These are phyloP conservation scores for Trichocladium uniseriatum DNA, from an alignment of 495 filamentous ascomycete species.

Conservation along the genomic window DNA sequence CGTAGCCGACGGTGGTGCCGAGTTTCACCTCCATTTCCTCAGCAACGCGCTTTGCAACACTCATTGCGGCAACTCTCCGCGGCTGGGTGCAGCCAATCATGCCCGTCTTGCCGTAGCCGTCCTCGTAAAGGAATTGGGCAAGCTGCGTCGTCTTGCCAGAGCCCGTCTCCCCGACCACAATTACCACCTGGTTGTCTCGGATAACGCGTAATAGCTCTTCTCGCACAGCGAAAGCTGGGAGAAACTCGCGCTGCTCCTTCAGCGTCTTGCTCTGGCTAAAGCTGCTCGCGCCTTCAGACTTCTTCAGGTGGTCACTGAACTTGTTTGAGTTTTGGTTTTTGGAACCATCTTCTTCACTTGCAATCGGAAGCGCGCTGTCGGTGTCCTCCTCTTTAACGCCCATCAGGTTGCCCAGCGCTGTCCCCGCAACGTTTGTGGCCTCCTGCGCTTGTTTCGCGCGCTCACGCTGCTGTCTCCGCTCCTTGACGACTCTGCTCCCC, in stretches of 20 bases:
- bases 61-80: conserved; percentile 94
- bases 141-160: conserved; percentile 96
- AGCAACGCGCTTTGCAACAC: conserved; percentile 93
- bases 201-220: conserved; percentile 94
- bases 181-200: conserved; percentile 91
- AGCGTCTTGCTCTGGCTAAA: conserved; percentile 91
- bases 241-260: conserved; percentile 82
- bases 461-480: conserved; percentile 84
- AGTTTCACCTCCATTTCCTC: conserved; percentile 99
- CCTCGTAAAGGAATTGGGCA: conserved; percentile 90
- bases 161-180: conserved; percentile 93
- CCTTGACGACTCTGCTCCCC: conserved; percentile 86
- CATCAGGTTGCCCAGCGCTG: conserved; percentile 86
- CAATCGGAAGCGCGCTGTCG: conserved; percentile 71
- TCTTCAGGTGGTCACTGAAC: conserved; percentile 85
- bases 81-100: conserved; percentile 96
- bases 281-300: conserved; percentile 75
- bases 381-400: conserved; percentile 92
- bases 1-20: conserved; percentile 84
- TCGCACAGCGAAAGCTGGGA: conserved; percentile 93
- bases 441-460: conserved; percentile 92
- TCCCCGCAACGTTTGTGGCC: conserved; percentile 87
- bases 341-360: conserved; percentile 54
- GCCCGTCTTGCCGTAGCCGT: conserved; percentile 76
- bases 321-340: conserved; percentile 57